These are phyloP conservation scores for Zygotorulaspora sp. DNA, from an alignment of 805 yeast species.

Conservation along the genomic window DNA sequence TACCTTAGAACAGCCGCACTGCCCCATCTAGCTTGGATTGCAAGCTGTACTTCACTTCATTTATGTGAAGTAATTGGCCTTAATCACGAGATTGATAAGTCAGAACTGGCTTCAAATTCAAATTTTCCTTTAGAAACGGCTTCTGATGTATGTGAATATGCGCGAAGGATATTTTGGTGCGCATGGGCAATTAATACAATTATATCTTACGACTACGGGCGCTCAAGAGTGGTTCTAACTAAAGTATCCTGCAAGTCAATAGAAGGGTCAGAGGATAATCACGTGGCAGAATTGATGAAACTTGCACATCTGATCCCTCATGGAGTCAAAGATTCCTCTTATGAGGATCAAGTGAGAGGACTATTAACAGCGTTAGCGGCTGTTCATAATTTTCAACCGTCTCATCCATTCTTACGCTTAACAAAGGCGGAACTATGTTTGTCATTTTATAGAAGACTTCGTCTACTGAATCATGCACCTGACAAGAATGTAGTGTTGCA, in stretches of 20 bases:
- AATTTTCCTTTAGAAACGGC: background rate
- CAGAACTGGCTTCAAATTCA: conserved; percentile 2
- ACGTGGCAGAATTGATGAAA: conserved; percentile 3
- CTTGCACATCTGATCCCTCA: conserved; percentile 12
- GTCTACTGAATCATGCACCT: conserved; percentile 7
- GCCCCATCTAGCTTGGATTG: conserved; percentile 13
- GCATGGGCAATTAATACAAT: conserved; percentile 14
- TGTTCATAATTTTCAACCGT: conserved; percentile 6
- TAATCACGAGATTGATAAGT: conserved; percentile 11
- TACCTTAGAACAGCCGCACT: conserved; percentile 11
- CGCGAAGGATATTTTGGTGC: conserved; percentile 13
- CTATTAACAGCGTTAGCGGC: conserved; percentile 5
- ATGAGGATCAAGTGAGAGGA: background rate
- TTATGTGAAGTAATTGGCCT: conserved; percentile 13
- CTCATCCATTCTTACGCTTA: conserved; percentile 10
- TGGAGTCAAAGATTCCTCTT: background rate
- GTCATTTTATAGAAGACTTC: conserved; percentile 14
- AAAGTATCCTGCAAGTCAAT: conserved; percentile 11
- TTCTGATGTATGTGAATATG: conserved; percentile 4
- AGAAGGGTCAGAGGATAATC: conserved; percentile 2
- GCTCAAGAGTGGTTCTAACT: conserved; percentile 8
- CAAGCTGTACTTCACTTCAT: conserved; percentile 12
- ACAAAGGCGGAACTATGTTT: conserved; percentile 12
- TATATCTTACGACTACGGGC: conserved; percentile 14
- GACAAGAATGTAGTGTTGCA: conserved; percentile 10